Percentiles rank a stretch among this genome's conserved stretches.
Conservation (phyloP, 2,329 filamentous ascomycete genomes). For the Pseudocercospora fuligena region DNA sequence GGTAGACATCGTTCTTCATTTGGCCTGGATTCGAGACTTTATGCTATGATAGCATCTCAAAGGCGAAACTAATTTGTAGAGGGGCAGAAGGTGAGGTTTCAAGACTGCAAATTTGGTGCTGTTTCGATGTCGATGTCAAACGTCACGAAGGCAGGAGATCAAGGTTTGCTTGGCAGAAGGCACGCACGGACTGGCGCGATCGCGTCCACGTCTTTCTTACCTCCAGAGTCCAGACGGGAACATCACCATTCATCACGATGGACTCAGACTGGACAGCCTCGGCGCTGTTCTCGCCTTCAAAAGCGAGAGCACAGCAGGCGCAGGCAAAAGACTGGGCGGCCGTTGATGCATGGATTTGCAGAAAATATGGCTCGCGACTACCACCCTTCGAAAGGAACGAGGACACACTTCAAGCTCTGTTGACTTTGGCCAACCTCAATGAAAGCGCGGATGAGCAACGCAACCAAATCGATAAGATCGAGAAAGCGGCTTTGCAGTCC, state of each 20-base stretch:
- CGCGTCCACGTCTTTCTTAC: background rate
- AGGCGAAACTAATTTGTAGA: background rate
- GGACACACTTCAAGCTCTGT: conserved; percentile 76
- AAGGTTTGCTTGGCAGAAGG: background rate
- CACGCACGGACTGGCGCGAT: background rate
- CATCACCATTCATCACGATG: conserved; percentile 27
- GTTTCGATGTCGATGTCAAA: conserved; percentile 7
- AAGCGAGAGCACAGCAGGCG: conserved; percentile 75
- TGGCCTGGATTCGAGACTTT: background rate
- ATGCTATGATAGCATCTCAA: background rate
- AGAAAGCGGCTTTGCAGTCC: conserved; percentile 64
- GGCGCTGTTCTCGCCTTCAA: conserved; percentile 64
- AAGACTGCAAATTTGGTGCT: background rate
- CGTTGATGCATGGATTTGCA: conserved; percentile 79
- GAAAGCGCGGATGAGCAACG: conserved; percentile 77
- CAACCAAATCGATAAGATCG: conserved; percentile 61
- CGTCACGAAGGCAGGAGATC: conserved; percentile 1
- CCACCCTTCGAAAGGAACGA: conserved; percentile 85
- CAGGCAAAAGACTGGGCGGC: conserved; percentile 90
- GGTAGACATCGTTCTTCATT: conserved; percentile 43
- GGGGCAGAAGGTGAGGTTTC: background rate
- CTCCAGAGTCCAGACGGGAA: no score
- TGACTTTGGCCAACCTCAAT: conserved; percentile 75
- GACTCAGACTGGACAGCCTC: conserved; percentile 42
- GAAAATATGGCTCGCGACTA: conserved; percentile 67